Evolutionary conservation across 139 green algal genomes (phyloP).

Genomic region (Chlamydomonas sp.): DNA sequence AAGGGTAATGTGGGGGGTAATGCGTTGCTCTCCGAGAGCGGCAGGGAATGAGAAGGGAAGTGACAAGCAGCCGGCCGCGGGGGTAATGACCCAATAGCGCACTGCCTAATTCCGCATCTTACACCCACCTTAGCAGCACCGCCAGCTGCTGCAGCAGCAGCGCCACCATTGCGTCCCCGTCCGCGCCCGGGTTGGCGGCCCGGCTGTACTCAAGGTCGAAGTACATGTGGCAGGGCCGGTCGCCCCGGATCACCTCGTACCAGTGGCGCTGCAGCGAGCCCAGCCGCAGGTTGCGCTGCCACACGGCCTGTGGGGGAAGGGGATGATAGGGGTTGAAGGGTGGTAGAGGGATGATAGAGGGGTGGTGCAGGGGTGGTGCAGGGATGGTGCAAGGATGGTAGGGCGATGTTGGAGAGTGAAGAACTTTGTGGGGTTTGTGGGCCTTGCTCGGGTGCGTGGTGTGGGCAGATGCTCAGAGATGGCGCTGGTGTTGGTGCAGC

Average conservation of each 20-base stretch:
- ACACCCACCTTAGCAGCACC: slow-evolving; percentile 9
- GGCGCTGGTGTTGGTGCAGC: slow-evolving; percentile 14
- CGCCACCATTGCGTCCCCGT: slow-evolving; percentile 72
- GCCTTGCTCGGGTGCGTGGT: too few species aligned
- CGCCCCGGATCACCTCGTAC: slow-evolving; percentile 75
- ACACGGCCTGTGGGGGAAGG: slow-evolving; percentile 1
- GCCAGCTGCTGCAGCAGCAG: slow-evolving; percentile 56
- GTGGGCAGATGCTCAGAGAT: too few species aligned
- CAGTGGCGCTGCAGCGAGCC: slow-evolving; percentile 30
- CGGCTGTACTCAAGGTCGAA: slow-evolving; percentile 87
- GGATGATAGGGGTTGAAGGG: too few species aligned
- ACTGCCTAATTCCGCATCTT: neutral
- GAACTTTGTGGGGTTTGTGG: too few species aligned
- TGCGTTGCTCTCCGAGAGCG: neutral
- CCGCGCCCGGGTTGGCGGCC: slow-evolving; percentile 60
- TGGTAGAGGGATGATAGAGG: too few species aligned
- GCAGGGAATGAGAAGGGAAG: neutral
- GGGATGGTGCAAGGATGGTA: too few species aligned
- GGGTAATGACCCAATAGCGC: neutral
- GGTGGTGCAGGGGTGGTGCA: too few species aligned
- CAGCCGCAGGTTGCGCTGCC: slow-evolving; percentile 34
- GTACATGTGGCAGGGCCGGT: slow-evolving; percentile 88
- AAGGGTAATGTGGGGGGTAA: too few species aligned
- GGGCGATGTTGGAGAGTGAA: too few species aligned
- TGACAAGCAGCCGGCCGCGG: neutral